Base-by-base conservation (phyloP, 192 early-diverging fungal genomes). In the Coemansia aciculifera region DNA sequence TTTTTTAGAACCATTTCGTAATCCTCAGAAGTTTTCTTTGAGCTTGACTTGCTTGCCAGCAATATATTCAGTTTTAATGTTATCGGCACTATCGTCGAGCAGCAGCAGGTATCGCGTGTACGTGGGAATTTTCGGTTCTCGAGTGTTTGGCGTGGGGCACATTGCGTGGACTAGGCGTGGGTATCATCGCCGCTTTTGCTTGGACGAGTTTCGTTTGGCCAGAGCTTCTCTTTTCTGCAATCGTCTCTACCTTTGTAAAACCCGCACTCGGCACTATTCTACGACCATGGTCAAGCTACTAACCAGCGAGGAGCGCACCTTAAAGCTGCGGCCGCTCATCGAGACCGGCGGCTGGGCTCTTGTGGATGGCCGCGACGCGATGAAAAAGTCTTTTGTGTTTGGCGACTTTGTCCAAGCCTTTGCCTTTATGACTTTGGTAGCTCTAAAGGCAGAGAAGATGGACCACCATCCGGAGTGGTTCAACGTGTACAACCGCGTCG, bases 391-490 rank as follows among this genome's bases (percentile, higher is more conserved):
- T 17, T 94, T 93, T 73, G 38, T 43, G 46, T 97, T 96, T 81
- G 77, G 86, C 49, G 87, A 92, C 72, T 99, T 99, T 72, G 88
- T 85, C 78, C 85, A 88, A 56, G 95, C 95, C 6, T 99, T 94
- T 85, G 91, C 90, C 5, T 99, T 99, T 81, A 99, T 99, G 97
- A 87, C 93, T 10, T 77, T 89, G 12, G 91, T 97, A 7, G 97
- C 95, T 36, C 83, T 96, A 38, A 83, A 83, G 37, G 95, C 95
- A 37, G 97, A 99, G 51, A 95, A 93, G 77, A 85, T 88, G 74
- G 92, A 96, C 68, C 97, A 99, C 78, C 97, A 99, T 68, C 97
- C 97, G 23, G 97, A 97, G 76, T 93, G 92, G 92, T 92, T 92
- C 73, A 94, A 94, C 73, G 95, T 99, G 29, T 99, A 99, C 81